Evolutionary conservation across 1,284 basidiomycete species (phyloP).

Genomic region (Vanrija humicola): DNA sequence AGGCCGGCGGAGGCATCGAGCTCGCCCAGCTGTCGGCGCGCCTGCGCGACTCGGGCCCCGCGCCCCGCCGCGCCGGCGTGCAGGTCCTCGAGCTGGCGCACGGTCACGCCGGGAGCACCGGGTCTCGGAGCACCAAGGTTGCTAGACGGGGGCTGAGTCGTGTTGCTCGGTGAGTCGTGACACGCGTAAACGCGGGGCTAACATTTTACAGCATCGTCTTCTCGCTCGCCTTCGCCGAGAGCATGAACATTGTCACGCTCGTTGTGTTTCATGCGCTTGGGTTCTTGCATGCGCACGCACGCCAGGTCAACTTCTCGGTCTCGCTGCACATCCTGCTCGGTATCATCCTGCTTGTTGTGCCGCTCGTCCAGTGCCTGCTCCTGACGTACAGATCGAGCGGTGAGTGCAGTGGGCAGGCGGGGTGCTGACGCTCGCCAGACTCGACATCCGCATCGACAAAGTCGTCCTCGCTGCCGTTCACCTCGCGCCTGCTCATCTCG

Average conservation of each 20-base stretch:
- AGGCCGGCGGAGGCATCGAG: constrained; percentile 2
- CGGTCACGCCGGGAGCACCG: constrained; percentile 3
- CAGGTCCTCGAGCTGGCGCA: constrained; percentile 31
- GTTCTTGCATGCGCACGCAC: constrained; percentile 39
- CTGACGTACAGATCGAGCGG: constrained; percentile 46
- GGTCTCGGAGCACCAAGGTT: constrained; percentile 26
- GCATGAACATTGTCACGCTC: constrained; percentile 43
- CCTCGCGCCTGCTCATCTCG: constrained; percentile 37
- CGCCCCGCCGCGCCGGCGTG: constrained; percentile 1
- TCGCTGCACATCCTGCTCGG: constrained; percentile 44
- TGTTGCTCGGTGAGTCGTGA: constrained; percentile 29
- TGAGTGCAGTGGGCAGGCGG: constrained; percentile 3
- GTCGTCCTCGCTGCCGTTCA: constrained; percentile 24
- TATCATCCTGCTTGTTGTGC: constrained; percentile 41
- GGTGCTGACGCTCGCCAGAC: constrained; percentile 1
- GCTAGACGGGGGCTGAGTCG: constrained; percentile 38
- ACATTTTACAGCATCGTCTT: constrained; percentile 36
- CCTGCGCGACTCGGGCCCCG: constrained; percentile 21
- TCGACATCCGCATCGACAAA: constrained; percentile 13
- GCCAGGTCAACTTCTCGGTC: constrained; percentile 45
- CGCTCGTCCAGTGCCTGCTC: constrained; percentile 45
- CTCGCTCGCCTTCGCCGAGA: constrained; percentile 46
- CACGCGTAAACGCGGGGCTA: neutral
- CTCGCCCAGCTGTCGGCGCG: neutral
- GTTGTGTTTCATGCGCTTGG: constrained; percentile 44